Conservation (phyloP, 1,284 basidiomycete genomes). For the Crepidotus sp. region DNA sequence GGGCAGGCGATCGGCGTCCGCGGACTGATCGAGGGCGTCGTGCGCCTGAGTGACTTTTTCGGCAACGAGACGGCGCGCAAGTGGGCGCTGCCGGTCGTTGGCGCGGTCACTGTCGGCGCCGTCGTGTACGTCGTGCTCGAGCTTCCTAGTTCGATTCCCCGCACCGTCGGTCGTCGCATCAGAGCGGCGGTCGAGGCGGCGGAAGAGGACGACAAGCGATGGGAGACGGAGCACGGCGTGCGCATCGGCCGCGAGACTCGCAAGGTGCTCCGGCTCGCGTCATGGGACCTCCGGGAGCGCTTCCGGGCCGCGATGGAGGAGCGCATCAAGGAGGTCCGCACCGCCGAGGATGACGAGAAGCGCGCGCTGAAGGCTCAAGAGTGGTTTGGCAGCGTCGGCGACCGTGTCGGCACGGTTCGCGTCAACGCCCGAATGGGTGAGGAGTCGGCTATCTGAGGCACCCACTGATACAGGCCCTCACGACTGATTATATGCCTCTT, state of each 20-base stretch:
- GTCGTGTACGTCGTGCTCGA: conserved; percentile 83
- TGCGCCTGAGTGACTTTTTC: conserved; percentile 71
- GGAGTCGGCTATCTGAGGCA: conserved; percentile 12
- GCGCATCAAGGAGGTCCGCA: conserved; percentile 65
- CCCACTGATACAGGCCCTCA: conserved; percentile 10
- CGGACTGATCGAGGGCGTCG: conserved; percentile 67
- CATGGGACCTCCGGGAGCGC: conserved; percentile 84
- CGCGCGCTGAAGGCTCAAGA: conserved; percentile 64
- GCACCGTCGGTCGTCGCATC: conserved; percentile 79
- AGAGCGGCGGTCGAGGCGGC: conserved; percentile 40
- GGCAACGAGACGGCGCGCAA: conserved; percentile 76
- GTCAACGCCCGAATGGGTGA: conserved; percentile 24
- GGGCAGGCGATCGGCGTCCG: conserved; percentile 73
- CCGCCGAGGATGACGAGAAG: conserved; percentile 67
- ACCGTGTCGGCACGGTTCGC: conserved; percentile 51
- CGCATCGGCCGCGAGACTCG: conserved; percentile 83
- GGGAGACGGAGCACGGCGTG: conserved; percentile 52
- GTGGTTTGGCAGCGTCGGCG: conserved; percentile 59
- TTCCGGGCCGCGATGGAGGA: conserved; percentile 80
- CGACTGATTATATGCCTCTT: conserved; percentile 3
- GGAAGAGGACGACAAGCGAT: conserved; percentile 31
- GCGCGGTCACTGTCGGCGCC: conserved; percentile 67
- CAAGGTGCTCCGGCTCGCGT: conserved; percentile 89
- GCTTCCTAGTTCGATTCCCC: conserved; percentile 86
- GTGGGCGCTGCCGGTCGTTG: conserved; percentile 84